Percentiles rank a stretch among this genome's conserved stretches.
Conservation (phyloP, 2,329 filamentous ascomycete species). For the Penicillium sp. region DNA sequence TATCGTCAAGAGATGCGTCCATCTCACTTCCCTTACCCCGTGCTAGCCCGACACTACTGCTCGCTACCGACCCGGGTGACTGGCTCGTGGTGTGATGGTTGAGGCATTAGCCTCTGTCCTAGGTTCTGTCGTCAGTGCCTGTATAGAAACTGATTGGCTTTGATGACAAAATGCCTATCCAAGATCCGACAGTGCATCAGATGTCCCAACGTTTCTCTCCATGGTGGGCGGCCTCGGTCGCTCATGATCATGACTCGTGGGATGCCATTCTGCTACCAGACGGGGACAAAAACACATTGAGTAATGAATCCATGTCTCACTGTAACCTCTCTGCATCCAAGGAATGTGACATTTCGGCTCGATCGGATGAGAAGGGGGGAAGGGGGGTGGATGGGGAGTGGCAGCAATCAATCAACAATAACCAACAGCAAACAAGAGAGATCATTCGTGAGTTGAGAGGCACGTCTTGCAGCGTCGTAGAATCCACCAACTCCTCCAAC, state of each 20-base stretch:
- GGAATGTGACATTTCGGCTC: not conserved
- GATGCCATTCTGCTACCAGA: not conserved
- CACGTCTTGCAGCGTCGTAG: not conserved
- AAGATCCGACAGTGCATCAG: not conserved
- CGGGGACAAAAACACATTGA: not conserved
- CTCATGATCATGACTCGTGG: not conserved
- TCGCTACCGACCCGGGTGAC: constrained; percentile 14
- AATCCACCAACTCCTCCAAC: not conserved
- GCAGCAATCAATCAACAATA: not conserved
- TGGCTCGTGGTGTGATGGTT: constrained; percentile 19
- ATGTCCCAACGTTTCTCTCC: constrained; percentile 3
- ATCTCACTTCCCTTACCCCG: not conserved
- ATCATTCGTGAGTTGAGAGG: not conserved
- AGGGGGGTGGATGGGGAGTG: not conserved
- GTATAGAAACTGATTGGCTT: constrained; percentile 6
- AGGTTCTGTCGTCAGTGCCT: constrained; percentile 11
- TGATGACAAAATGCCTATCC: not conserved
- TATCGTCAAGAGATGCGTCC: not conserved
- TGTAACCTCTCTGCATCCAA: not conserved
- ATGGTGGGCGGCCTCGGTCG: constrained; percentile 1
- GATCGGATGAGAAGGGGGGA: not conserved
- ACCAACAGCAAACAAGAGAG: not conserved
- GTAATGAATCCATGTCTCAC: not conserved
- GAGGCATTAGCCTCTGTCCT: constrained; percentile 14
- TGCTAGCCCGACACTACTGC: constrained; percentile 14